A percentile compares a stretch with the other conserved stretches of the same genome.
phyloP scores from a whole-genome alignment of 305 asterid species.

The Fraxinus platypoda region DNA sequence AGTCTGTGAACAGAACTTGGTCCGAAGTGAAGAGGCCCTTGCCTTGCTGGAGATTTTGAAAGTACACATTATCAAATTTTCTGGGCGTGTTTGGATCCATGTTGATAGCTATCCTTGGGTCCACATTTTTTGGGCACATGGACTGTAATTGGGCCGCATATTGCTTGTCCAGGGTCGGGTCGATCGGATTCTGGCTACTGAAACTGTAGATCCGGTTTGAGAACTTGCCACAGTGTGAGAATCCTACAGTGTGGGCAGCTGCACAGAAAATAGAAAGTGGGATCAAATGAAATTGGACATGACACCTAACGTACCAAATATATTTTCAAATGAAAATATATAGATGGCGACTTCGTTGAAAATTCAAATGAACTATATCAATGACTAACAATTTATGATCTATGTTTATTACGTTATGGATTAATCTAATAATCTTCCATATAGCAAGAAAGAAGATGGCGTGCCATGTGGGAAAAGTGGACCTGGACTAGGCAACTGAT shows the following conservation, averaged over 20 bases:
- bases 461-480: neutral
- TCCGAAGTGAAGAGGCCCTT: slow-evolving; percentile 66
- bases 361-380: neutral
- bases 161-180: slow-evolving; percentile 46
- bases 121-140: slow-evolving; percentile 51
- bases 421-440: neutral
- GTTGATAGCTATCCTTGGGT: slow-evolving; percentile 47
- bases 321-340: neutral
- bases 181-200: slow-evolving; percentile 33
- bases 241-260: slow-evolving; percentile 59
- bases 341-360: neutral
- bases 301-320: neutral
- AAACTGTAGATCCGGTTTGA: slow-evolving; percentile 49
- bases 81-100: slow-evolving; percentile 65
- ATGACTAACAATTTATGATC: neutral
- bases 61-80: slow-evolving; percentile 48
- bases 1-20: slow-evolving; percentile 51
- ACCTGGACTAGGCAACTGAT: neutral
- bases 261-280: neutral
- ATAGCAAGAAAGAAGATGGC: neutral
- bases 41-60: slow-evolving; percentile 47
- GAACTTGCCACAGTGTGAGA: slow-evolving; percentile 52
- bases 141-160: slow-evolving; percentile 41
- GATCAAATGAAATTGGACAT: neutral
- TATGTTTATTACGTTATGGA: neutral